A percentile compares a stretch with the other conserved stretches of the same genome.
phyloP scores from a whole-genome alignment of 2,329 filamentous ascomycete genomes.

The Apiospora aurea region DNA sequence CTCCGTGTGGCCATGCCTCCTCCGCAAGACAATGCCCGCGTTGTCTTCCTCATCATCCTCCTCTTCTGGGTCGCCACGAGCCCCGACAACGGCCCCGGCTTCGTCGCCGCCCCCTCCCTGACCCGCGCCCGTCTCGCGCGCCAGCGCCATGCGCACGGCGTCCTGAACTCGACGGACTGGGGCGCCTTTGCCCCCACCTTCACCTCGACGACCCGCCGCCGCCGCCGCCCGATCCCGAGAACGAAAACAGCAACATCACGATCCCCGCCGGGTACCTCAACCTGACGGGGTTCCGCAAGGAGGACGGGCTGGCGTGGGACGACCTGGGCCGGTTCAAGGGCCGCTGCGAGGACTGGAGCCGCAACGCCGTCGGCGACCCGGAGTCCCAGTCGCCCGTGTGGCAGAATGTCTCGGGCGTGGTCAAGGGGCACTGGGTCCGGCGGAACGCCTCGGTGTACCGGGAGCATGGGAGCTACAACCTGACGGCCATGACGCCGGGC shows the following conservation, averaged over 20 bases:
- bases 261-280: constrained; percentile 61
- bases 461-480: constrained; percentile 63
- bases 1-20: constrained; percentile 51
- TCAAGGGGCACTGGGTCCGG: constrained; percentile 79
- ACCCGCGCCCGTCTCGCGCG: constrained; percentile 56
- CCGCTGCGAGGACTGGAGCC: constrained; percentile 68
- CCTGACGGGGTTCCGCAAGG: constrained; percentile 77
- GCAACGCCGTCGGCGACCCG: constrained; percentile 54
- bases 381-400: constrained; percentile 63
- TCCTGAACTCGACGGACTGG: constrained; percentile 65
- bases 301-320: constrained; percentile 81
- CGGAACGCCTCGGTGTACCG: constrained; percentile 55
- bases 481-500: constrained; percentile 68
- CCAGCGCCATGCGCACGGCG: constrained; percentile 58
- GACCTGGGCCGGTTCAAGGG: constrained; percentile 71
- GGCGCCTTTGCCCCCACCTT: constrained; percentile 60
- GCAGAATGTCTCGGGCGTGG: constrained; percentile 78
- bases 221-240: constrained; percentile 1
- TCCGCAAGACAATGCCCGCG: constrained; percentile 53
- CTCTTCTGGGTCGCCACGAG: constrained; percentile 54
- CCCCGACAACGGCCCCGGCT: constrained; percentile 49
- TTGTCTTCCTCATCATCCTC: constrained; percentile 52
- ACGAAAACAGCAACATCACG: constrained; percentile 30
- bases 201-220: constrained; percentile 35
- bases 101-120: constrained; percentile 51